A percentile compares a stretch with the other conserved stretches of the same genome.
phyloP scores from a whole-genome alignment of 1,284 basidiomycete species.

The Cryptococcus amylolentus region DNA sequence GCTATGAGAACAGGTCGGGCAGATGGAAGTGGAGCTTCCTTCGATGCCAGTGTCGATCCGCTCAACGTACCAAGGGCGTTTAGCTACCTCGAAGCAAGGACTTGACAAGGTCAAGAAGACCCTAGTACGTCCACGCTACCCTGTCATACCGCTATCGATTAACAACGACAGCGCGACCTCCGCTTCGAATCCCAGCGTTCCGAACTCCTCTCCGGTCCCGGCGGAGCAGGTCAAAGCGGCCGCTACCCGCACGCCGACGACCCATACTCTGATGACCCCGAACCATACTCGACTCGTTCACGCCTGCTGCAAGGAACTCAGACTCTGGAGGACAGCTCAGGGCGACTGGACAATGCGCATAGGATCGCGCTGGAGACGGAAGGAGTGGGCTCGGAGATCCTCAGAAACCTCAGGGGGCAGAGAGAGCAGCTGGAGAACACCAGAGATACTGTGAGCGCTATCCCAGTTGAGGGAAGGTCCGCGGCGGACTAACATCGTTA shows the following conservation, averaged over 20 bases:
- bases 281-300: constrained; percentile 58
- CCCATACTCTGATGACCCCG: constrained; percentile 58
- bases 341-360: constrained; percentile 83
- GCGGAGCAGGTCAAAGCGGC: constrained; percentile 18
- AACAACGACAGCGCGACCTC: constrained; percentile 48
- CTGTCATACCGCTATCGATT: background rate
- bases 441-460: constrained; percentile 57
- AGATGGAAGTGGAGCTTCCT: constrained; percentile 99
- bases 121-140: constrained; percentile 48
- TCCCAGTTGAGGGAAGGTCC: background rate
- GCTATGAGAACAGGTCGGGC: constrained; percentile 65
- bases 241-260: constrained; percentile 60
- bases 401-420: constrained; percentile 79
- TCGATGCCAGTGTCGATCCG: constrained; percentile 84
- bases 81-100: constrained; percentile 67
- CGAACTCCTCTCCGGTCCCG: constrained; percentile 54
- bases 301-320: constrained; percentile 71
- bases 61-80: constrained; percentile 66
- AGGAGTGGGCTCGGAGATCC: constrained; percentile 87
- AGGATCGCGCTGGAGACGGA: constrained; percentile 94
- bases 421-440: constrained; percentile 94
- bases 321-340: constrained; percentile 70
- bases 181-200: constrained; percentile 48
- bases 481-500: background rate
- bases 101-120: constrained; percentile 74